Evolutionary conservation across 345 rosid species (phyloP).

Genomic region (Murraya paniculata): DNA sequence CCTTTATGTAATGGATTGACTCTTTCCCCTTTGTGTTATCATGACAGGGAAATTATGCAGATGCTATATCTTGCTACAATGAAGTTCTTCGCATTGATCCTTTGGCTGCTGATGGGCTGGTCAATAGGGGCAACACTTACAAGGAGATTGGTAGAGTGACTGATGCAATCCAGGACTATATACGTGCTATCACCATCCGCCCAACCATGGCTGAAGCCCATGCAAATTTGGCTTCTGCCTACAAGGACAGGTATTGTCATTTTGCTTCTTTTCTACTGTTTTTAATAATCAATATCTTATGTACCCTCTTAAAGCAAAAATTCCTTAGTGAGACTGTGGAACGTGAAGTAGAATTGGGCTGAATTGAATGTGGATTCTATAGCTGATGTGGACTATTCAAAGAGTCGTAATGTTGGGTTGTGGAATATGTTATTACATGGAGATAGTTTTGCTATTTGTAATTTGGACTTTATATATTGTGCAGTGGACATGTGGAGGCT

Average conservation of each 20-base stretch:
- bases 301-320: background rate
- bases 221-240: slow-evolving; percentile 99
- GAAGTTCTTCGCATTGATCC: slow-evolving; percentile 99
- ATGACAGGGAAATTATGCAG: slow-evolving; percentile 81
- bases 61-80: slow-evolving; percentile 96
- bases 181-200: slow-evolving; percentile 71
- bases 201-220: slow-evolving; percentile 99
- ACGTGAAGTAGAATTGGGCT: background rate
- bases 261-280: background rate
- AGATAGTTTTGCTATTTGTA: background rate
- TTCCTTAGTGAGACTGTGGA: background rate
- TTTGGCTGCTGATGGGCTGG: slow-evolving; percentile 94
- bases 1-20: background rate
- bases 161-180: slow-evolving; percentile 95
- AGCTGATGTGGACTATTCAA: background rate
- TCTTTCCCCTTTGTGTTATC: slow-evolving; percentile 5
- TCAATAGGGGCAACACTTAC: slow-evolving; percentile 94
- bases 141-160: slow-evolving; percentile 93
- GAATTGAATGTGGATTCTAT: background rate
- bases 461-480: slow-evolving; percentile 18
- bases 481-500: slow-evolving; percentile 90
- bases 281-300: background rate
- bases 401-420: background rate
- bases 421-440: background rate
- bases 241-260: slow-evolving; percentile 84